These are phyloP conservation scores for Dactylellina leptospora DNA, from an alignment of 2,329 filamentous ascomycete species.

Conservation along the genomic window DNA sequence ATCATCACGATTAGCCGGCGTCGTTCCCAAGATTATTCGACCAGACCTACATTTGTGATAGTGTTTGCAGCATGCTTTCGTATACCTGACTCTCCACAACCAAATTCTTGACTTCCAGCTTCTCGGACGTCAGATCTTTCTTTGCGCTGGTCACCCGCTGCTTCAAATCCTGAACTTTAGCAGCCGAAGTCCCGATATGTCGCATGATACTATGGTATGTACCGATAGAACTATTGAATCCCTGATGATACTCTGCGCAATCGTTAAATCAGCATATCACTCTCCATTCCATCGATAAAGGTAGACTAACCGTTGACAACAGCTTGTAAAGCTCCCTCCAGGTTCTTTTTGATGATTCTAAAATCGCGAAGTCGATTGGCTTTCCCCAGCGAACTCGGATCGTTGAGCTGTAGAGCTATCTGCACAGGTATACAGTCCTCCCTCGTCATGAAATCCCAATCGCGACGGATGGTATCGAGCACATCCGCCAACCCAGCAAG, in stretches of 20 bases:
- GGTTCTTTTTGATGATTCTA: slow-evolving; percentile 79
- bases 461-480: slow-evolving; percentile 81
- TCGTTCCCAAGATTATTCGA: neutral
- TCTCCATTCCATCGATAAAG: neutral
- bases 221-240: slow-evolving; percentile 98
- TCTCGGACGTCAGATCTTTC: slow-evolving; percentile 80
- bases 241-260: slow-evolving; percentile 84
- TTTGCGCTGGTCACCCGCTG: slow-evolving; percentile 84
- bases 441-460: slow-evolving; percentile 92
- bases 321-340: slow-evolving; percentile 90
- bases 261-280: slow-evolving; percentile 19
- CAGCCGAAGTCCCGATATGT: slow-evolving; percentile 88
- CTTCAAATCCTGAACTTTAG: slow-evolving; percentile 81
- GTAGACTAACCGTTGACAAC: slow-evolving; percentile 76
- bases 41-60: slow-evolving; percentile 72
- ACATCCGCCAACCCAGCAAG: slow-evolving; percentile 64
- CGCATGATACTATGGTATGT: slow-evolving; percentile 98
- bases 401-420: slow-evolving; percentile 91
- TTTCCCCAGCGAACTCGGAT: slow-evolving; percentile 89
- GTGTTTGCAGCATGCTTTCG: slow-evolving; percentile 83
- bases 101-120: slow-evolving; percentile 89
- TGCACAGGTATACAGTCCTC: slow-evolving; percentile 92
- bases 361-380: slow-evolving; percentile 89
- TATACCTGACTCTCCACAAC: slow-evolving; percentile 88
- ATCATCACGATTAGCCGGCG: neutral